Evolutionary conservation across 495 filamentous ascomycete genomes (phyloP).

Genomic region (Aspergillus kassunensis): DNA sequence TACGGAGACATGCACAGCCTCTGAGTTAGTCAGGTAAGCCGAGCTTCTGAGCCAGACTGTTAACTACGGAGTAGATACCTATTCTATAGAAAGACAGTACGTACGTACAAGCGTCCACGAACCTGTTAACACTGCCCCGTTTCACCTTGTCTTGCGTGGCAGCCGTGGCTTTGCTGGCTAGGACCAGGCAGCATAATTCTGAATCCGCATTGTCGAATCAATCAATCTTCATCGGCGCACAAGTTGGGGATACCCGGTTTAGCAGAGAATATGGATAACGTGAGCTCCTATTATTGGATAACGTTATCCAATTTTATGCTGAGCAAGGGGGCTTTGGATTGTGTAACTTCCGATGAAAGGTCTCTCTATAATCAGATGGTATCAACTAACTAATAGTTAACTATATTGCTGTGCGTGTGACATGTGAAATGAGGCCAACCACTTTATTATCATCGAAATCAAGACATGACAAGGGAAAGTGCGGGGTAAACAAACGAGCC

Average conservation of each 20-base stretch:
- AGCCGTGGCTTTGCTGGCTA: background rate
- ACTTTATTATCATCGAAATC: no score
- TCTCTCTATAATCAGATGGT: background rate
- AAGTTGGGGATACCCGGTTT: background rate
- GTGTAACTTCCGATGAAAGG: background rate
- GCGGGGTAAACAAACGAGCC: background rate
- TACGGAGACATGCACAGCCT: background rate
- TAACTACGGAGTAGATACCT: background rate
- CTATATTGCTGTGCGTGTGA: background rate
- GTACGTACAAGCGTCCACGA: no score
- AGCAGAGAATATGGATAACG: background rate
- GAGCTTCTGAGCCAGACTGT: background rate
- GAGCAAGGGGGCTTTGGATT: background rate
- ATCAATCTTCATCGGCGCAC: background rate
- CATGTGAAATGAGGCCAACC: no score
- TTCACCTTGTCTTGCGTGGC: no score
- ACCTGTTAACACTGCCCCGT: background rate
- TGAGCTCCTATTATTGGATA: no score
- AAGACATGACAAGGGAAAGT: background rate
- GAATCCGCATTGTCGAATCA: no score
- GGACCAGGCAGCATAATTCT: constrained; percentile 5
- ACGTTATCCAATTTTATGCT: background rate
- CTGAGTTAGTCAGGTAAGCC: background rate
- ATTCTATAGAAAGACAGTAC: background rate
- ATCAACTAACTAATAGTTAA: no score